Evolutionary conservation across 2,329 filamentous ascomycete species (phyloP), one percentile per base, ranked within the genome.

Genomic region (Tolypocladium amazonense): DNA sequence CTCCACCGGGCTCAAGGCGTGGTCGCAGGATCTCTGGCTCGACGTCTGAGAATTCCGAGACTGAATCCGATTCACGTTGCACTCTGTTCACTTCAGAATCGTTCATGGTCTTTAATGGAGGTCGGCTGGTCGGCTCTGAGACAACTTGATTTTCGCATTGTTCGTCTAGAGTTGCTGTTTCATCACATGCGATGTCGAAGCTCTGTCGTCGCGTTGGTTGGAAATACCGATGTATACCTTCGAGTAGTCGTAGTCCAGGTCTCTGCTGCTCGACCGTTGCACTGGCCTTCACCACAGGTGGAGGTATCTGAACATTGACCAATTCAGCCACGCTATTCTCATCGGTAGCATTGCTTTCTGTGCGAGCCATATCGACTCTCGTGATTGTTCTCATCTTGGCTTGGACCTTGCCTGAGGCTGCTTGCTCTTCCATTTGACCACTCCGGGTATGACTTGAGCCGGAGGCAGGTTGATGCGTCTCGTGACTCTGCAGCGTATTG

Each of bases 141-240:
- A 43, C 23, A 9, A 14, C 23, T 11, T 45, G n/a, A 30, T 45
- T 15, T 45, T 39, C 43, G n/a, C 23, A 3, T 3, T n/a, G 8
- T 15, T 39, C 38, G 33, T 18, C 38, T 0, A 15, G 23, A n/a
- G 67, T 73, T 47, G 71, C 71, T 20, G 72, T 73, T 41, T 71
- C 65, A 62, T 75, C 73, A 33, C 63, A 68, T 56, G 70, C 70
- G 63, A 75, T 75, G 23, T 70, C 62, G 50, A 75, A 71, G 23
- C 67, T 64, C 20, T 65, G 55, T 18, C 63, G 59, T 15, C 59
- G 58, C 20, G 58, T 63, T 9, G 67, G 62, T 33, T 62, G 66
- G 43, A 75, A 70, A 62, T 73, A 75, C 38, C 61, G 65, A 37
- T 69, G 65, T 58, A 75, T 75, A 20, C 65, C 66, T 53, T 67